Percentiles rank a stretch among this genome's conserved stretches.
Evolutionary conservation across 352 stramenopile species (phyloP).

Genomic region (Phytophthora ohioensis): DNA sequence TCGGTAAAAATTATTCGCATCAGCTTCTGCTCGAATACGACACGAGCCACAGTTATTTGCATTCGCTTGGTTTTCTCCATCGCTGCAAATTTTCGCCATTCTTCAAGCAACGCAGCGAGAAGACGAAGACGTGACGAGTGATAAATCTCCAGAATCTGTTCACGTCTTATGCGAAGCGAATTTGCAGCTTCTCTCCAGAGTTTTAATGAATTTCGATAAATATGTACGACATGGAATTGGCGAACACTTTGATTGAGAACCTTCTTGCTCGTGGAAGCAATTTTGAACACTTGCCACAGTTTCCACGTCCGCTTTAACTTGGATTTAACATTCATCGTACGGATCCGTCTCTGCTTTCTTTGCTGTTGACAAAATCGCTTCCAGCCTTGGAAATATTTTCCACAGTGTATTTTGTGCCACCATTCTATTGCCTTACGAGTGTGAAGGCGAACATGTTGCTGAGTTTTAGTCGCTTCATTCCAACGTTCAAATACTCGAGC

Average conservation of each 20-base stretch:
- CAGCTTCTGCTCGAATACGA: conserved; percentile 28
- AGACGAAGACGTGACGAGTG: conserved; percentile 39
- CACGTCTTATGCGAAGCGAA: conserved; percentile 15
- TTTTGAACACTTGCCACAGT: conserved; percentile 24
- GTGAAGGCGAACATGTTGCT: conserved; percentile 20
- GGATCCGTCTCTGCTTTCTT: conserved; percentile 17
- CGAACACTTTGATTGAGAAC: background rate
- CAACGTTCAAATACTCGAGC: conserved; percentile 31
- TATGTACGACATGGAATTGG: background rate
- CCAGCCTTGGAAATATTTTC: conserved; percentile 37
- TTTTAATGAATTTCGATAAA: conserved; percentile 3
- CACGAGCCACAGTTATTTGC: conserved; percentile 38
- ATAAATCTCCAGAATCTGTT: conserved; percentile 41
- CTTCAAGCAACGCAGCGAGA: conserved; percentile 33
- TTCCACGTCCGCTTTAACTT: conserved; percentile 25
- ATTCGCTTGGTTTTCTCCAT: conserved; percentile 27
- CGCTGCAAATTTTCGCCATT: conserved; percentile 42
- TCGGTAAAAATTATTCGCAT: conserved; percentile 11
- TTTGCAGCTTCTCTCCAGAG: conserved; percentile 21
- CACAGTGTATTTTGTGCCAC: conserved; percentile 35
- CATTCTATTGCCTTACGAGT: conserved; percentile 39
- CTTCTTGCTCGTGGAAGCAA: conserved; percentile 5
- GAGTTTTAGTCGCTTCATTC: background rate
- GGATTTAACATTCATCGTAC: conserved; percentile 6
- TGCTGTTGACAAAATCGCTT: conserved; percentile 12